These are phyloP conservation scores for Xerocomellus dryophilus DNA, from an alignment of 768 basidiomycete species.

Conservation along the genomic window DNA sequence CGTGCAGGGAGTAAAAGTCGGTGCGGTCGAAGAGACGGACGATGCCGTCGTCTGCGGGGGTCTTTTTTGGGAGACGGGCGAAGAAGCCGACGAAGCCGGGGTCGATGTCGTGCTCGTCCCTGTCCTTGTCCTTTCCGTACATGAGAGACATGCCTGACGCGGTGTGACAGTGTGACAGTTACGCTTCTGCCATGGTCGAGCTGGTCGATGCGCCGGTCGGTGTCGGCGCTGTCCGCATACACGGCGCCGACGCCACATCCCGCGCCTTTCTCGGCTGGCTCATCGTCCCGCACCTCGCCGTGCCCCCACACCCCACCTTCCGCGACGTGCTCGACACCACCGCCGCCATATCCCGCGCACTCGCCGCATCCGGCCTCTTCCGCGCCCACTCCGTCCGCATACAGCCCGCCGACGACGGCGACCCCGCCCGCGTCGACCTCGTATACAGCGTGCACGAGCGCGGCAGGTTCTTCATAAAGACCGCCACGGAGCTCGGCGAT, in stretches of 20 bases:
- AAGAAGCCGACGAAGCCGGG: conserved; percentile 79
- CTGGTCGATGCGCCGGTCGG: conserved; percentile 56
- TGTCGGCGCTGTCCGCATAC: conserved; percentile 76
- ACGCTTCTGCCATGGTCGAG: conserved; percentile 22
- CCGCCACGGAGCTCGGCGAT: conserved; percentile 88
- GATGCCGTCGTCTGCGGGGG: conserved; percentile 70
- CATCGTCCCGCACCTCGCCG: conserved; percentile 59
- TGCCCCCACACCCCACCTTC: conserved; percentile 37
- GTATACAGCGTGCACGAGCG: conserved; percentile 76
- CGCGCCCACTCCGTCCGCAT: conserved; percentile 59
- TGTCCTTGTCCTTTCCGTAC: conserved; percentile 68
- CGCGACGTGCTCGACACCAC: conserved; percentile 70
- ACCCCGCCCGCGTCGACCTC: conserved; percentile 68
- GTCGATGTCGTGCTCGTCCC: conserved; percentile 50
- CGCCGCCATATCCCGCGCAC: conserved; percentile 57
- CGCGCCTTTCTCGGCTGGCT: conserved; percentile 78
- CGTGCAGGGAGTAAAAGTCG: conserved; percentile 87
- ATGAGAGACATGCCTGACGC: conserved; percentile 48
- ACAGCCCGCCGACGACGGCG: conserved; percentile 53
- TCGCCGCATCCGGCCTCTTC: conserved; percentile 80
- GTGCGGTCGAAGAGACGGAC: conserved; percentile 84
- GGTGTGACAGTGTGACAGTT: conserved; percentile 25
- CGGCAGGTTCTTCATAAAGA: conserved; percentile 73
- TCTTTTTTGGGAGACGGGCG: conserved; percentile 55
- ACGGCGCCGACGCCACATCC: conserved; percentile 73